A percentile compares a stretch with the other conserved stretches of the same genome.
Evolutionary conservation across 345 rosid genomes (phyloP).

Genomic region (Salix koriyanagi): DNA sequence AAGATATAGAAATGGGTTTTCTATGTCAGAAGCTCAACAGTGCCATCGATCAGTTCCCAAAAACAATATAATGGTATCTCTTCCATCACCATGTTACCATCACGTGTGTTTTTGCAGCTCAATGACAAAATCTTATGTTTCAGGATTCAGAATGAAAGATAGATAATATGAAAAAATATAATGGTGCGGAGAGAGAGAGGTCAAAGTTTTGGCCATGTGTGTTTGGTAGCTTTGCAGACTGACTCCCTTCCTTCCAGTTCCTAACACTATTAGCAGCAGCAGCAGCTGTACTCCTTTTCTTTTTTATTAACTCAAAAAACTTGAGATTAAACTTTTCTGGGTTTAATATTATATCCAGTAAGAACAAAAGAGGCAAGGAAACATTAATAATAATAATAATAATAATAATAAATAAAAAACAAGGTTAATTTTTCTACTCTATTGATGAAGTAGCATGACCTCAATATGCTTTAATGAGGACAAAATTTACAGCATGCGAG

Average conservation of each 20-base stretch:
- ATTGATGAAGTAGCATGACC: neutral
- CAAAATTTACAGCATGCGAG: neutral
- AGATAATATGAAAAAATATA: neutral
- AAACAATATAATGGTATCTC: conserved; percentile 6
- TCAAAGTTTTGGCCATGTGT: neutral
- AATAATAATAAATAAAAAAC: too few relatives aligned
- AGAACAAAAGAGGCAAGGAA: neutral
- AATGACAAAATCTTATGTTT: neutral
- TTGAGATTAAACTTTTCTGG: neutral
- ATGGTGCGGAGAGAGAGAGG: neutral
- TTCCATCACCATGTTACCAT: conserved; percentile 15
- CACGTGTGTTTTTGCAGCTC: conserved; percentile 18
- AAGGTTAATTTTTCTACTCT: neutral
- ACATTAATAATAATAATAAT: neutral
- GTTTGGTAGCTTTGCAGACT: neutral
- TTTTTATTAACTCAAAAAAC: neutral
- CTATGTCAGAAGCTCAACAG: neutral
- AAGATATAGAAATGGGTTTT: neutral
- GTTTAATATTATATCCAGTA: neutral
- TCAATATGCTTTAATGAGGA: neutral
- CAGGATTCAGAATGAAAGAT: neutral
- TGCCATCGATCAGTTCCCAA: too few relatives aligned
- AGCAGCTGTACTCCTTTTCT: neutral
- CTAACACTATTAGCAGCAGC: neutral
- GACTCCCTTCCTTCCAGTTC: conserved; percentile 3